A percentile compares a stretch with the other conserved stretches of the same genome.
These are phyloP conservation scores for Dittrichia graveolens DNA, from an alignment of 129 eudicot genomes.

Conservation along the genomic window DNA sequence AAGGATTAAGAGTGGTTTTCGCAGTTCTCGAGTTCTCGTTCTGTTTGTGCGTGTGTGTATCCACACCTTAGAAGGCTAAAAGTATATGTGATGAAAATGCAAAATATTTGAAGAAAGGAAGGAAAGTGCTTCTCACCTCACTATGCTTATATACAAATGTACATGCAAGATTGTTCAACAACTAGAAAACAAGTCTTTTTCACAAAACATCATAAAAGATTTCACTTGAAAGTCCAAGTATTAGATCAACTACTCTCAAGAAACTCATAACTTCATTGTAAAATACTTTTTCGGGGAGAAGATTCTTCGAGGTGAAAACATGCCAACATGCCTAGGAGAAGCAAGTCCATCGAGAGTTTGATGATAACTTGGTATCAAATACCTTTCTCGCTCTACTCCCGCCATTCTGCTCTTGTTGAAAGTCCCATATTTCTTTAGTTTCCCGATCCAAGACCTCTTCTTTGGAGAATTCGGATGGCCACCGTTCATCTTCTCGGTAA, in stretches of 20 bases:
- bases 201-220: not conserved
- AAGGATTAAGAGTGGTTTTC: too few species aligned
- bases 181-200: slow-evolving; percentile 12
- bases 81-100: slow-evolving; percentile 10
- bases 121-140: not conserved
- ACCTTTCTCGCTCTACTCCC: slow-evolving; percentile 45
- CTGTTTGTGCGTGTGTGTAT: too few species aligned
- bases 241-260: not conserved
- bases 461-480: slow-evolving; percentile 37
- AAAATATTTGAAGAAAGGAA: not conserved
- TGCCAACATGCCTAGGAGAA: slow-evolving; percentile 66
- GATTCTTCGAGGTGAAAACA: slow-evolving; percentile 73
- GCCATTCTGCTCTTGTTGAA: slow-evolving; percentile 34
- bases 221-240: not conserved
- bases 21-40: too few species aligned
- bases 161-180: slow-evolving; percentile 23
- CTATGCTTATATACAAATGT: slow-evolving; percentile 19
- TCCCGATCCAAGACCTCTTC: slow-evolving; percentile 73
- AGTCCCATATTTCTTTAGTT: slow-evolving; percentile 60
- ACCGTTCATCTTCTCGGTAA: slow-evolving; percentile 72
- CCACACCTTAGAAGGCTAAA: not conserved
- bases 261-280: slow-evolving; percentile 34
- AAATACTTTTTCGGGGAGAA: slow-evolving; percentile 69
- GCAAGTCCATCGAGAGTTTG: slow-evolving; percentile 56
- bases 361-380: slow-evolving; percentile 29